Evolutionary conservation across 2,329 filamentous ascomycete genomes (phyloP).

Genomic region (Ceratocystis albifundus): DNA sequence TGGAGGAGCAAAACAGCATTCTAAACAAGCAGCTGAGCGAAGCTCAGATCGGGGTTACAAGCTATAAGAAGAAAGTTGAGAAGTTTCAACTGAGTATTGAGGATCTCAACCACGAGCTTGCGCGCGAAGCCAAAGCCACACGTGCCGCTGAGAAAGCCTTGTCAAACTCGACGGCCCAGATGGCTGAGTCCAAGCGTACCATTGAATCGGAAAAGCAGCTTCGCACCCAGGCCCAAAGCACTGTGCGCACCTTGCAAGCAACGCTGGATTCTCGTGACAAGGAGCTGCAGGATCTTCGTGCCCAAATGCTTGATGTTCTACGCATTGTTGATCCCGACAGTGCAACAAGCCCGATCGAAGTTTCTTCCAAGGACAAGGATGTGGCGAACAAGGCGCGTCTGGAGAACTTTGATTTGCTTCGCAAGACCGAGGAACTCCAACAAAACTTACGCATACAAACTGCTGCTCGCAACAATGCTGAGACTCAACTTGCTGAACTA

Average conservation of each 20-base stretch:
- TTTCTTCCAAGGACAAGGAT: slow-evolving; percentile 34
- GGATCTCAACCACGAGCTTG: slow-evolving; percentile 84
- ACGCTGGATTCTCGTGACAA: slow-evolving; percentile 68
- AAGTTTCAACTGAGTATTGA: slow-evolving; percentile 81
- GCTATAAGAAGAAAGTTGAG: slow-evolving; percentile 86
- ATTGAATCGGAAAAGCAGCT: slow-evolving; percentile 84
- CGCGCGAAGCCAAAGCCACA: slow-evolving; percentile 77
- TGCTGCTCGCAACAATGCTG: slow-evolving; percentile 69
- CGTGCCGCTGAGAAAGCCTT: slow-evolving; percentile 82
- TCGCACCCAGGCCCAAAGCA: slow-evolving; percentile 72
- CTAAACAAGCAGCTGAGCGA: slow-evolving; percentile 78
- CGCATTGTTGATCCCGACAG: slow-evolving; percentile 75
- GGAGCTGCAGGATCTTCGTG: slow-evolving; percentile 69
- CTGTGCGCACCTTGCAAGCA: slow-evolving; percentile 66
- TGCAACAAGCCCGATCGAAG: slow-evolving; percentile 49
- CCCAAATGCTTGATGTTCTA: slow-evolving; percentile 69
- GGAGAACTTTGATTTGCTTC: slow-evolving; percentile 71
- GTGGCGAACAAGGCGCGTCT: slow-evolving; percentile 54
- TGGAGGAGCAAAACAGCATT: slow-evolving; percentile 72
- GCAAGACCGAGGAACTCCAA: slow-evolving; percentile 79
- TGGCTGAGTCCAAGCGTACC: slow-evolving; percentile 79
- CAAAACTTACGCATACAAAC: slow-evolving; percentile 75
- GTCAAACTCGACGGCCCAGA: slow-evolving; percentile 65
- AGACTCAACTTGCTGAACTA: slow-evolving; percentile 68
- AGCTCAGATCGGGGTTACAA: slow-evolving; percentile 67